Conservation (phyloP, 2,329 filamentous ascomycete genomes). For the Cladosporium cucumerinum region DNA sequence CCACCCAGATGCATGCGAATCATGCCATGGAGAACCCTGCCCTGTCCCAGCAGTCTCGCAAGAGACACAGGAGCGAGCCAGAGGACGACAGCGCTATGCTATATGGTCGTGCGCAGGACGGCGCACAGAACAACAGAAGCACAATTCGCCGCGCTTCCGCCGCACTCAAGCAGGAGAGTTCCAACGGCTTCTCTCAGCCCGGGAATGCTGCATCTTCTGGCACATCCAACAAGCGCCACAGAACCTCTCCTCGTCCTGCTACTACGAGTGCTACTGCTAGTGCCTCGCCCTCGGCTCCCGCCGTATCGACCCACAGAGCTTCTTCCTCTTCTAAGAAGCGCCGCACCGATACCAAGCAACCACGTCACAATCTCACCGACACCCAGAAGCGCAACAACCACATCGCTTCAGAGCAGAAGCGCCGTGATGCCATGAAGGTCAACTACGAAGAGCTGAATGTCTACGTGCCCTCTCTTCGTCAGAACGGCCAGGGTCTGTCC, state of each 20-base stretch:
- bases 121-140: not conserved
- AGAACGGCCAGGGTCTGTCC: conserved; percentile 64
- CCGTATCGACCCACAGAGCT: not conserved
- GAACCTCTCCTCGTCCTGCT: not conserved
- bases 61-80: conserved; percentile 8
- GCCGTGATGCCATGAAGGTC: conserved; percentile 74
- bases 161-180: conserved; percentile 3
- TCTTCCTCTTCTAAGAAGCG: conserved; percentile 8
- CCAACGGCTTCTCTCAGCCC: not conserved
- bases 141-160: not conserved
- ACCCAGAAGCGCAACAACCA: conserved; percentile 83
- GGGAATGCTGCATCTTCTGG: not conserved
- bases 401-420: conserved; percentile 82
- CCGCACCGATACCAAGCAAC: not conserved
- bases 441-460: conserved; percentile 77
- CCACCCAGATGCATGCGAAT: not conserved
- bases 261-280: not conserved
- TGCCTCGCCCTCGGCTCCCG: conserved; percentile 4
- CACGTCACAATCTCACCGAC: conserved; percentile 61
- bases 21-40: not conserved
- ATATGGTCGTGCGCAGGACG: not conserved
- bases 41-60: not conserved
- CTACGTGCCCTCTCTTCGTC: conserved; percentile 70
- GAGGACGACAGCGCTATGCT: not conserved
- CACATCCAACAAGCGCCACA: conserved; percentile 11